Percentiles rank a stretch among this genome's conserved stretches.
phyloP scores from a whole-genome alignment of 805 yeast species.

The Kockiozyma suomiensis region DNA sequence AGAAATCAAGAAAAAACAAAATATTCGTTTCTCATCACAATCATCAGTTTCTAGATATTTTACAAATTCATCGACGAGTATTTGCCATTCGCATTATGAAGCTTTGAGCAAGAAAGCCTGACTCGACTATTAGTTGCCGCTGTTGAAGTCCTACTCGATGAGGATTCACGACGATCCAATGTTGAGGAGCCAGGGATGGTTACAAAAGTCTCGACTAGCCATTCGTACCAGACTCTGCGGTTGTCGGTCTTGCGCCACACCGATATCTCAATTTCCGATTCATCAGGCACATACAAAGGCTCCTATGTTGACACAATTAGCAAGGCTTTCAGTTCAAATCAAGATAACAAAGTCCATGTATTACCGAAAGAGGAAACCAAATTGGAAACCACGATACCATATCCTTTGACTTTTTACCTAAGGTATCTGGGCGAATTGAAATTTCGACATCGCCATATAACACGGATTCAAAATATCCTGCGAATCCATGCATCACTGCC shows the following conservation, averaged over 20 bases:
- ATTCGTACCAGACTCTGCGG: slow-evolving; percentile 64
- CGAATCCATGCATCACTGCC: slow-evolving; percentile 68
- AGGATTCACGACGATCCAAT: slow-evolving; percentile 16
- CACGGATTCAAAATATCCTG: slow-evolving; percentile 73
- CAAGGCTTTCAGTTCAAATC: too few relatives aligned
- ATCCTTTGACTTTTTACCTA: slow-evolving; percentile 45
- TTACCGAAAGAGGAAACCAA: slow-evolving; percentile 56
- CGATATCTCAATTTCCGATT: slow-evolving; percentile 56
- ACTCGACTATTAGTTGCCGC: slow-evolving; percentile 32
- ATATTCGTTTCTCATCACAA: background rate
- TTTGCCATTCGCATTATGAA: slow-evolving; percentile 41
- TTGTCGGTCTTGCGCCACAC: slow-evolving; percentile 52
- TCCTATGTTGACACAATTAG: too few relatives aligned
- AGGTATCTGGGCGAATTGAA: slow-evolving; percentile 52
- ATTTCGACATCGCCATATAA: slow-evolving; percentile 63
- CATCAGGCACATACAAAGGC: slow-evolving; percentile 50
- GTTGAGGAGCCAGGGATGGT: slow-evolving; percentile 35
- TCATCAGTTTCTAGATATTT: background rate
- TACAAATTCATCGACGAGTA: slow-evolving; percentile 36
- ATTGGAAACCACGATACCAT: slow-evolving; percentile 70
- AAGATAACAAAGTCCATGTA: too few relatives aligned
- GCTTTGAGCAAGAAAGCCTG: slow-evolving; percentile 36
- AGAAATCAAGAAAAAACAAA: background rate
- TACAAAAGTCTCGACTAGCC: slow-evolving; percentile 60
- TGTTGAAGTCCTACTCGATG: slow-evolving; percentile 19